Conservation (phyloP, 768 basidiomycete genomes). For the Phaffia tasmanica region DNA sequence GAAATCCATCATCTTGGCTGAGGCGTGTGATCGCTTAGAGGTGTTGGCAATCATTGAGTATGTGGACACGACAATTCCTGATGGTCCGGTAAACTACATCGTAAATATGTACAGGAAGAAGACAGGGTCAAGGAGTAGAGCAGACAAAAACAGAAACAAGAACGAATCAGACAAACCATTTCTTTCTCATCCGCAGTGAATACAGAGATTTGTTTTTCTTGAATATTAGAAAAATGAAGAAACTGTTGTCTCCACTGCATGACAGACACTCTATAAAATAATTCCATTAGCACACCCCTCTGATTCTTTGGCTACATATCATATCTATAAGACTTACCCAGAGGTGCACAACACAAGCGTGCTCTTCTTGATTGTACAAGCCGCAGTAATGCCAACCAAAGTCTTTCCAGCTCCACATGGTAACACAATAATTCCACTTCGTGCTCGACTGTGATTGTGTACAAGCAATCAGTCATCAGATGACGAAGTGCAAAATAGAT, state of each 20-base stretch:
- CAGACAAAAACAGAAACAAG: not conserved
- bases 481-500: not conserved
- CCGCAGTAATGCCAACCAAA: constrained; percentile 96
- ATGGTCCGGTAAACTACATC: constrained; percentile 79
- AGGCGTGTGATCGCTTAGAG: constrained; percentile 94
- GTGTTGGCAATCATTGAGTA: constrained; percentile 99
- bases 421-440: constrained; percentile 94
- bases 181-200: constrained; percentile 97
- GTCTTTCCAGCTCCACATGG: constrained; percentile 99
- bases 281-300: not conserved
- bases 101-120: not conserved
- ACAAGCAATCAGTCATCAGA: not conserved
- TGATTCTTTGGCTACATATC: not conserved
- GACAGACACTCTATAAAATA: constrained; percentile 45
- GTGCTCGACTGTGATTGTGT: constrained; percentile 61
- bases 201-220: constrained; percentile 88
- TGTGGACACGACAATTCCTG: constrained; percentile 95
- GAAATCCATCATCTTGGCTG: constrained; percentile 99
- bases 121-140: not conserved
- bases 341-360: constrained; percentile 95
- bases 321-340: constrained; percentile 52
- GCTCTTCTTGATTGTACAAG: constrained; percentile 98
- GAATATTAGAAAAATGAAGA: constrained; percentile 96
- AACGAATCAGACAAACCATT: constrained; percentile 48
- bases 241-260: constrained; percentile 99